Conservation (phyloP, 2,329 filamentous ascomycete genomes). For the Coniochaeta ligniaria region DNA sequence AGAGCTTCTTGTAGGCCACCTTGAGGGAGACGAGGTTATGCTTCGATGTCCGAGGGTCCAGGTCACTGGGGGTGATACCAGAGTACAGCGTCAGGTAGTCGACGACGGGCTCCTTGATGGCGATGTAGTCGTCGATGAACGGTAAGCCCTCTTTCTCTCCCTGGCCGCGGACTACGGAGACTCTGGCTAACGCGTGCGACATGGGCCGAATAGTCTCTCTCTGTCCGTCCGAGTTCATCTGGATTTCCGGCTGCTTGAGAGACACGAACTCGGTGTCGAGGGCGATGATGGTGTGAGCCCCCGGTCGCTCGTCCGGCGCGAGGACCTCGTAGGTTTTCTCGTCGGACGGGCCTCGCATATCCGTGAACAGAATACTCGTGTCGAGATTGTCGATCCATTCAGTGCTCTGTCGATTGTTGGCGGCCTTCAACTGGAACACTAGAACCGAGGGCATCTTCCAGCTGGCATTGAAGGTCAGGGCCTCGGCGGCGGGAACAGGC, state of each 20-base stretch:
- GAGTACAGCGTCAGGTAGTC: constrained; percentile 95
- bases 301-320: constrained; percentile 56
- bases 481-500: constrained; percentile 72
- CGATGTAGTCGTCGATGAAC: constrained; percentile 97
- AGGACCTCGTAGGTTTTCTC: constrained; percentile 55
- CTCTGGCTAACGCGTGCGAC: constrained; percentile 84
- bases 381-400: constrained; percentile 82
- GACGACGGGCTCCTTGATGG: constrained; percentile 81
- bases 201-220: constrained; percentile 87
- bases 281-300: constrained; percentile 69
- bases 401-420: constrained; percentile 75
- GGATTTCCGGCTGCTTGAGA: constrained; percentile 86
- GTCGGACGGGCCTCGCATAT: constrained; percentile 38
- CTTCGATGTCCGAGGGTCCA: constrained; percentile 69
- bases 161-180: constrained; percentile 78
- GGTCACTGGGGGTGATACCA: constrained; percentile 77
- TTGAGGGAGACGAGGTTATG: constrained; percentile 86
- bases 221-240: constrained; percentile 90
- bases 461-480: constrained; percentile 76
- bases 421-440: constrained; percentile 74
- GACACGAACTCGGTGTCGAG: constrained; percentile 96
- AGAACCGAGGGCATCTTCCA: constrained; percentile 93
- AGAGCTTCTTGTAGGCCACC: constrained; percentile 93
- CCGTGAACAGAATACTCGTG: constrained; percentile 74
- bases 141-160: constrained; percentile 74